phyloP scores from a whole-genome alignment of 441 rosid genomes.

The Pelargonium myrrhifolium region DNA sequence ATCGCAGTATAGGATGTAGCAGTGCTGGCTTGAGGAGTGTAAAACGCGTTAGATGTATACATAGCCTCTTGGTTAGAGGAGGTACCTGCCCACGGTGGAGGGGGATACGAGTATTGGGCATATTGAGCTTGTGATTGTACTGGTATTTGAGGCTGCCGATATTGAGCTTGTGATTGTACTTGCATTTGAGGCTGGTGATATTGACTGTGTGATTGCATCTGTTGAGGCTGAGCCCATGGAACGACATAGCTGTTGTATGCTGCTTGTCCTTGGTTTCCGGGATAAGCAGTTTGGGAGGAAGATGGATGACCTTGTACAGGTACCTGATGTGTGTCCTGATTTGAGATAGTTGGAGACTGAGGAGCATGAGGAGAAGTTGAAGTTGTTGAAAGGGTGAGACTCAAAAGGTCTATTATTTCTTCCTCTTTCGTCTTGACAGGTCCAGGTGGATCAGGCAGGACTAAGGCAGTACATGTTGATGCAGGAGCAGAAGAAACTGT shows the following conservation, averaged over 20 bases:
- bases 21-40: conserved; percentile 30
- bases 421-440: conserved; percentile 69
- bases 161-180: conserved; percentile 17
- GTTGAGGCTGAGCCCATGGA: conserved; percentile 77
- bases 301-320: conserved; percentile 40
- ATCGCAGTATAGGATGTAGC: conserved; percentile 27
- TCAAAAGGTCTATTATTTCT: conserved; percentile 81
- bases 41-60: conserved; percentile 31
- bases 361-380: conserved; percentile 38
- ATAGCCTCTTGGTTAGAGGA: conserved; percentile 24
- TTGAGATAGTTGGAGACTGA: conserved; percentile 25
- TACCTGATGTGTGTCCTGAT: conserved; percentile 35
- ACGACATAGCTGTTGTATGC: conserved; percentile 56
- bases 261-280: conserved; percentile 39
- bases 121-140: conserved; percentile 17
- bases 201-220: not conserved
- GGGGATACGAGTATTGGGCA: conserved; percentile 51
- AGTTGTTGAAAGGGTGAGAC: conserved; percentile 49
- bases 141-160: not conserved
- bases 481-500: conserved; percentile 22
- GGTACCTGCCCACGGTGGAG: conserved; percentile 89
- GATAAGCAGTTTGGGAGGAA: conserved; percentile 24
- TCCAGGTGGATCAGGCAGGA: conserved; percentile 57
- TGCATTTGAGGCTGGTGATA: conserved; percentile 13
- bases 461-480: conserved; percentile 36